phyloP scores from a whole-genome alignment of 1,284 basidiomycete species.

The Agroathelia rolfsii region DNA sequence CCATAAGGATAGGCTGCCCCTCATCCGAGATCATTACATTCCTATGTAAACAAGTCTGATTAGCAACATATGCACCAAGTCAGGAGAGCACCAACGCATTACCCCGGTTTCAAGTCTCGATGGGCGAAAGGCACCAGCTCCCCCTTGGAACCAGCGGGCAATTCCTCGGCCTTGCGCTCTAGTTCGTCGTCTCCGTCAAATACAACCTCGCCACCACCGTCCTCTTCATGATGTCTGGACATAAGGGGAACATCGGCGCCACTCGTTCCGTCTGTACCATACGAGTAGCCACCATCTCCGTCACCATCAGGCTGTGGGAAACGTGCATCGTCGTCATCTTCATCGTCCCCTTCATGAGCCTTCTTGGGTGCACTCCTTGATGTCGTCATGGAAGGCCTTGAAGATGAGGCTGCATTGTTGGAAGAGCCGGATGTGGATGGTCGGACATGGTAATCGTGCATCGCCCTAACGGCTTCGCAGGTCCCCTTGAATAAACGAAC shows the following conservation, averaged over 20 bases:
- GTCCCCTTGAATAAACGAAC: conserved; percentile 87
- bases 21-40: conserved; percentile 97
- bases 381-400: conserved; percentile 13
- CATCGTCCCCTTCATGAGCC: conserved; percentile 28
- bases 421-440: conserved; percentile 14
- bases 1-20: conserved; percentile 91
- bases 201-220: conserved; percentile 43
- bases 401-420: conserved; percentile 14
- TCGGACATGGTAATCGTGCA: conserved; percentile 71
- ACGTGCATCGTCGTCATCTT: conserved; percentile 48
- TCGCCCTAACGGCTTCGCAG: conserved; percentile 85
- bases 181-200: conserved; percentile 75
- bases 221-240: conserved; percentile 37
- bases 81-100: conserved; percentile 18
- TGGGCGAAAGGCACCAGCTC: conserved; percentile 88
- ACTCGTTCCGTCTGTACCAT: conserved; percentile 36
- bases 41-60: conserved; percentile 29
- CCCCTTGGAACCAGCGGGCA: conserved; percentile 27
- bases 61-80: conserved; percentile 2
- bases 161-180: conserved; percentile 24
- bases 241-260: conserved; percentile 38
- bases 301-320: conserved; percentile 67
- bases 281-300: conserved; percentile 61
- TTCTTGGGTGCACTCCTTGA: conserved; percentile 16
- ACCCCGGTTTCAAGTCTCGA: conserved; percentile 95